Conservation (phyloP, 768 basidiomycete genomes). For the Leucosporidium yakuticum region DNA sequence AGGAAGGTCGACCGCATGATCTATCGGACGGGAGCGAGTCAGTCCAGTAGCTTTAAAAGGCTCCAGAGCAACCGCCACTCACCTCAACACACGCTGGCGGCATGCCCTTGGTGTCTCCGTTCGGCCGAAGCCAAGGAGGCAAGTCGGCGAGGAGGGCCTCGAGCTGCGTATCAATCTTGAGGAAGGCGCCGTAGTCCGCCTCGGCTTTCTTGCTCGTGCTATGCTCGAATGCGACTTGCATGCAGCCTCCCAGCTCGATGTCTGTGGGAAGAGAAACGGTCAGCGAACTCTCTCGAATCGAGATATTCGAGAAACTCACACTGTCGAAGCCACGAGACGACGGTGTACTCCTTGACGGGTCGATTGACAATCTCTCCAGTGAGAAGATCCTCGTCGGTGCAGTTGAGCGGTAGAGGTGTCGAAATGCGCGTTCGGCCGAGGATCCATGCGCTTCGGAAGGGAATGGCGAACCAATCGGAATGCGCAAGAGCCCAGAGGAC, state of each 20-base stretch:
- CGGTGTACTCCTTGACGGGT: constrained; percentile 17
- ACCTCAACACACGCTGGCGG: constrained; percentile 11
- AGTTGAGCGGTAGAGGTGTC: constrained; percentile 31
- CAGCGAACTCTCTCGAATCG: neutral
- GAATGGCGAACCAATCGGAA: constrained; percentile 30
- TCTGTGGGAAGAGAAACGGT: neutral
- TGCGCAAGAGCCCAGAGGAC: constrained; percentile 22
- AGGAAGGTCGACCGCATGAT: constrained; percentile 24
- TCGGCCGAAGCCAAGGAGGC: constrained; percentile 15
- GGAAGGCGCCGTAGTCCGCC: constrained; percentile 22
- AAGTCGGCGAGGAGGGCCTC: constrained; percentile 12
- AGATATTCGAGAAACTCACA: neutral
- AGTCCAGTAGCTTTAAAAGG: too few species aligned
- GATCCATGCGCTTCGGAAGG: constrained; percentile 19
- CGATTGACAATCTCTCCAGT: constrained; percentile 10
- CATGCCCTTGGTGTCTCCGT: neutral
- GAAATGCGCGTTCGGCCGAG: constrained; percentile 14
- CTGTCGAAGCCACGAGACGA: constrained; percentile 21
- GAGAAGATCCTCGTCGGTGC: constrained; percentile 24
- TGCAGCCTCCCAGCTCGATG: constrained; percentile 24
- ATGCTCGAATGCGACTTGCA: constrained; percentile 23
- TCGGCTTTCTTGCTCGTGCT: constrained; percentile 10
- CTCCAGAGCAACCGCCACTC: neutral
- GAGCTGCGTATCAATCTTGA: constrained; percentile 27
- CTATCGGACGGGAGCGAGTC: neutral